These are phyloP conservation scores for Aureobasidium lini DNA, from an alignment of 2,329 filamentous ascomycete genomes.

Conservation along the genomic window DNA sequence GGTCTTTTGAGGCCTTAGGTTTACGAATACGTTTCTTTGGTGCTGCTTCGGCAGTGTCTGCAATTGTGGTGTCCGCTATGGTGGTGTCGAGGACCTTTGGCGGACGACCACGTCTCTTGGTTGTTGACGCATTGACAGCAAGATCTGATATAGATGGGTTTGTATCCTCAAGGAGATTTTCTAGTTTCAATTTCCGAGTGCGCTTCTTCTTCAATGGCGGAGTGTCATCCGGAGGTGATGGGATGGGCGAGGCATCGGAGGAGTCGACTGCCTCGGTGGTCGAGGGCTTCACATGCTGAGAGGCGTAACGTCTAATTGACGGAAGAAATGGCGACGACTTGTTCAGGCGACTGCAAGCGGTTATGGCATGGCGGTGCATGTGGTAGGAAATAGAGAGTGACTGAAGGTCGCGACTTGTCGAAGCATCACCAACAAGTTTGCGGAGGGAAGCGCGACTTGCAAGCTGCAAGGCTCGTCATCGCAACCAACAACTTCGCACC, in stretches of 20 bases:
- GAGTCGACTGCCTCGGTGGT: neutral
- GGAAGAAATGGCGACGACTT: neutral
- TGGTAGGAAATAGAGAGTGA: neutral
- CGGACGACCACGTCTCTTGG: constrained; percentile 14
- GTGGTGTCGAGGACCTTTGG: neutral
- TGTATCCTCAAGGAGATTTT: neutral
- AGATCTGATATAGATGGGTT: neutral
- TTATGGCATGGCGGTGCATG: constrained; percentile 11
- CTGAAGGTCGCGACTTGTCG: neutral
- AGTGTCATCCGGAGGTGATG: neutral
- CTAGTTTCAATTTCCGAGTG: neutral
- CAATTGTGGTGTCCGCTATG: neutral
- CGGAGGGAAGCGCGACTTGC: neutral
- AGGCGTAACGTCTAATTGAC: neutral
- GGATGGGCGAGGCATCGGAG: neutral
- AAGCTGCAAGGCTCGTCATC: neutral
- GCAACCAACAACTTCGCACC: neutral
- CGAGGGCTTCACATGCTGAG: neutral
- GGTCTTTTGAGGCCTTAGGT: neutral
- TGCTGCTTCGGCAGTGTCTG: neutral
- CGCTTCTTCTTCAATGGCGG: neutral
- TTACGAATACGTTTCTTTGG: neutral
- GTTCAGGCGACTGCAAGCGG: neutral
- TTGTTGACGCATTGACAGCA: neutral
- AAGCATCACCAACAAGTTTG: neutral